Base-by-base conservation (phyloP, 2,329 filamentous ascomycete species). In the Clarireedia monteithiana region DNA sequence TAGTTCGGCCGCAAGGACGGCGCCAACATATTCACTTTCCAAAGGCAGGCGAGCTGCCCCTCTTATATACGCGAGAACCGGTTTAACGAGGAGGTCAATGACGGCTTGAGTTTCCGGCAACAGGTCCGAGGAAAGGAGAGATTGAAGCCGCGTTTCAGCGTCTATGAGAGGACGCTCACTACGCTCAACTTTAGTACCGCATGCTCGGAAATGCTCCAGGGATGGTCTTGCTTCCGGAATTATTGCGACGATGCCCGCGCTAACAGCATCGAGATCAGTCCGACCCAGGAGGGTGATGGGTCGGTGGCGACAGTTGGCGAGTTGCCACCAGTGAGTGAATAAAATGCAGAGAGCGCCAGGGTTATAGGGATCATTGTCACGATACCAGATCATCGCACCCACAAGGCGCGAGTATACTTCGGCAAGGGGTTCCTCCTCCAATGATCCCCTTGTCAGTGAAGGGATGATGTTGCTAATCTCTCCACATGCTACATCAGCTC, bases 301-400 rank as follows among this genome's bases (percentile, higher is more conserved):
- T 51, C 49, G 23, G 6, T 51, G 49, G 24, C 49, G 49, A 27
- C 49, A 51, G 15, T 51, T 51, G 6, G 49, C 38, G 27, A 51
- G 38, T 4, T 51, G 49, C 49, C 49, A 51, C 38, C 49, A 51
- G 10, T 44, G 24, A 0, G 38, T 51, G 12, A 44, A 23, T 6
- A 51, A 23, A 15, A 51, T 4, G 24, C 38, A 45, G 4, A 51
- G 12, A 34, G 26, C 49, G 1, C 23, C 49, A 2, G 38, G 38
- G 1, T 51, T 51, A 6, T 24, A 44, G 4, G 39, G 49, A 6
- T 45, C 49, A 6, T 51, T 45, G n/a, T 51, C 38, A n/a, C 49
- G 49, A 45, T 51, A 51, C 49, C 49, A 51, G 4, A 51, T 51
- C 2, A 51, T 23, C 6, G 49, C 26, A 12, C 49, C 49, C 24